Base-by-base conservation (phyloP, 306 rosid genomes). In the Quillaja saponaria region DNA sequence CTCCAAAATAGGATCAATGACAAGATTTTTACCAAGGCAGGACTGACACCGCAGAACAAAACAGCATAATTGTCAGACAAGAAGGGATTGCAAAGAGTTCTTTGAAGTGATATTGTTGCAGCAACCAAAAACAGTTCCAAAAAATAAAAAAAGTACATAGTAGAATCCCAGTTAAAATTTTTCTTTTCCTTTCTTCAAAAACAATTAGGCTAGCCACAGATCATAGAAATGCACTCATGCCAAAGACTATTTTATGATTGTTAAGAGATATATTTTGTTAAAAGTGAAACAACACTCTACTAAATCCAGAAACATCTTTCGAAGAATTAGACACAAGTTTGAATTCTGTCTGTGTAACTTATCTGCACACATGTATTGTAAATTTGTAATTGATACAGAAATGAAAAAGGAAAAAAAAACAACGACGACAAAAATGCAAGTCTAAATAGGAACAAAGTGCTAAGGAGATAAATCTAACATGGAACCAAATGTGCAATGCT, bases 1-100 rank as follows among this genome's bases (percentile, higher is more conserved):
- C 79, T 94, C 99, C 68, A 59, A 68, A 65, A 74, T 52, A 48
- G 98, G 94, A 78, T 92, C 98, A 62, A 92, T 83, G 46, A 88
- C 78, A 8, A 92, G 94, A 77, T 81, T 88, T 78, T 81, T 92
- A 34, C 90, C 81, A 1, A 94, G 78, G 51, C 84, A 86, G 60
- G 96, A 87, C 99, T 94, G 74, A 39, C 33, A 78, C 45, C 68
- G 70, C 28, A 73, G 31, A 53, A 67, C 8, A 33, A 31, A 61
- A 28, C 10, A 66, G 16, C 13, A 49, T 49, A 51, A 61, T 20
- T 25, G 40, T 39, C 18, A 8, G 6, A 68, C 44, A 46, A 68
- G 57, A 57, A 71, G 34, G 34, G 41, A 35, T 52, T 44, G 53
- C n/a, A 69, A 39, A 15, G 34, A 65, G 59, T 52, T 13, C 34